phyloP scores from a whole-genome alignment of 2,329 filamentous ascomycete species.

The Emergomyces africanus region DNA sequence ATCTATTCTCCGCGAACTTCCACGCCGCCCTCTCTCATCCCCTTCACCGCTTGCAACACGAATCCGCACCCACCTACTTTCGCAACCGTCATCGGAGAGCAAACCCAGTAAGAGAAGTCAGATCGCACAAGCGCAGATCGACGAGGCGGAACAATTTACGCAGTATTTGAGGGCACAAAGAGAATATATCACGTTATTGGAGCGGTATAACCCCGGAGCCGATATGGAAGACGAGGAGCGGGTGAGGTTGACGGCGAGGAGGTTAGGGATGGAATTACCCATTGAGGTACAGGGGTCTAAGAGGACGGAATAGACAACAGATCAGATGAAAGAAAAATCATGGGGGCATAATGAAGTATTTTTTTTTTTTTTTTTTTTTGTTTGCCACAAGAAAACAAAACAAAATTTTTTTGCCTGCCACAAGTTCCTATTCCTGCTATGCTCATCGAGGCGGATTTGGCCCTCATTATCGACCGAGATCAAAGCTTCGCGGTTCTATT shows the following conservation, averaged over 20 bases:
- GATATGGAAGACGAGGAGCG: slow-evolving; percentile 74
- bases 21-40: slow-evolving; percentile 49
- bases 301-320: not conserved
- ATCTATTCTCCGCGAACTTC: slow-evolving; percentile 76
- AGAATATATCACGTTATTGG: slow-evolving; percentile 65
- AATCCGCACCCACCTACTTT: slow-evolving; percentile 52
- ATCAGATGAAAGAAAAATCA: not conserved
- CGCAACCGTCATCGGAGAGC: slow-evolving; percentile 18
- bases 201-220: slow-evolving; percentile 91
- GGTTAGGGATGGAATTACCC: slow-evolving; percentile 84
- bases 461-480: too few species aligned
- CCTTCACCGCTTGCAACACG: slow-evolving; percentile 58
- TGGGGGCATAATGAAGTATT: not conserved
- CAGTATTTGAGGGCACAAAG: slow-evolving; percentile 77
- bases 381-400: too few species aligned
- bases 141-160: slow-evolving; percentile 63
- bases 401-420: too few species aligned
- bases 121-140: slow-evolving; percentile 22
- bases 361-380: too few species aligned
- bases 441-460: too few species aligned
- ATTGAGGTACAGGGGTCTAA: slow-evolving; percentile 36
- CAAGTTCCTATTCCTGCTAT: too few species aligned
- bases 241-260: slow-evolving; percentile 67
- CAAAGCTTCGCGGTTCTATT: too few species aligned
- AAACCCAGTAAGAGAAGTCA: slow-evolving; percentile 14